phyloP scores from a whole-genome alignment of 257 asterid species.

The Plantago ovata region DNA sequence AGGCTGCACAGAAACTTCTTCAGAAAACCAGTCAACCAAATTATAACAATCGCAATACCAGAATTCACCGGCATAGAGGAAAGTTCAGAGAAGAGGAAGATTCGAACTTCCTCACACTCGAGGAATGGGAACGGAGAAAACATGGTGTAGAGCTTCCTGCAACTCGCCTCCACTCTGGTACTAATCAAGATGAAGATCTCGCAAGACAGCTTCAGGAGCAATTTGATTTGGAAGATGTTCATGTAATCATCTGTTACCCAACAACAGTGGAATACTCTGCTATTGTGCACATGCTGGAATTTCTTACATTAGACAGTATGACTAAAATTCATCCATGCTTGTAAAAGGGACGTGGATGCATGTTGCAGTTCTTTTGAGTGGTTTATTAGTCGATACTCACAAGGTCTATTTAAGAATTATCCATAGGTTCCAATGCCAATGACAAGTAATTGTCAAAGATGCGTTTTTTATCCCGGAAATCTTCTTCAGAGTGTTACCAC shows the following conservation, averaged over 20 bases:
- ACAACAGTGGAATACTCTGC: constrained; percentile 4
- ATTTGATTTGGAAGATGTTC: constrained; percentile 71
- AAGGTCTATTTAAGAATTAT: neutral
- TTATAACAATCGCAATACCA: constrained; percentile 31
- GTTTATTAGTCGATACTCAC: neutral
- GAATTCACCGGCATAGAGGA: constrained; percentile 56
- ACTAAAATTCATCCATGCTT: constrained; percentile 2
- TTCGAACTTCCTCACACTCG: constrained; percentile 55
- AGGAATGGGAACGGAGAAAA: constrained; percentile 84
- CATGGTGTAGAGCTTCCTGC: constrained; percentile 32
- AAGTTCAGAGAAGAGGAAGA: constrained; percentile 58
- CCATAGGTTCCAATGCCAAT: neutral
- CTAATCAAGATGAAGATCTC: constrained; percentile 73
- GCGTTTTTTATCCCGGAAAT: neutral
- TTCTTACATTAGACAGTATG: neutral
- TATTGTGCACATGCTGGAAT: neutral
- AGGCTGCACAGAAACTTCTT: constrained; percentile 84
- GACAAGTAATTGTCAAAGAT: no score
- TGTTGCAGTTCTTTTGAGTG: neutral
- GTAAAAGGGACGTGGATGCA: neutral
- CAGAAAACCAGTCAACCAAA: constrained; percentile 62
- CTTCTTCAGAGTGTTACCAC: neutral
- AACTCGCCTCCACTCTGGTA: constrained; percentile 26
- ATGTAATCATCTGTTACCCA: constrained; percentile 35
- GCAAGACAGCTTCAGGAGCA: constrained; percentile 79